These are phyloP conservation scores for Penicillium tannophilum DNA, from an alignment of 495 filamentous ascomycete genomes.

Conservation along the genomic window DNA sequence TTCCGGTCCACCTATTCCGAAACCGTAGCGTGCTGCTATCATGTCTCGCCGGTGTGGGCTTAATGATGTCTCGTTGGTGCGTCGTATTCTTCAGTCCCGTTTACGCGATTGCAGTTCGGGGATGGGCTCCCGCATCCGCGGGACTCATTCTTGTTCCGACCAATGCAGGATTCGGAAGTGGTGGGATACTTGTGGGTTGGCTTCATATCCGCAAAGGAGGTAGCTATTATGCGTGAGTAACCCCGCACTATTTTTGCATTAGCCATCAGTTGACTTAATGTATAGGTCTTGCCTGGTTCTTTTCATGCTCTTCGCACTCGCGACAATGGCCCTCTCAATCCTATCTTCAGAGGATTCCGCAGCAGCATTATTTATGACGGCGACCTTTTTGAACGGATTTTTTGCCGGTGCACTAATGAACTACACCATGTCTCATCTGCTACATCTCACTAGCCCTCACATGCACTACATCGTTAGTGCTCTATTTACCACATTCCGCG, in stretches of 20 bases:
- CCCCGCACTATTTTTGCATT: background rate
- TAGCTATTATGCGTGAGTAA: conserved; percentile 60
- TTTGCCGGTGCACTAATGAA: conserved; percentile 70
- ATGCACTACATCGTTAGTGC: conserved; percentile 72
- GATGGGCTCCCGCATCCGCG: conserved; percentile 63
- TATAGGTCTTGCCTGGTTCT: conserved; percentile 53
- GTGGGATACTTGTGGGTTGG: conserved; percentile 68
- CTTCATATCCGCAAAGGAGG: conserved; percentile 68
- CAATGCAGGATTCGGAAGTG: conserved; percentile 71
- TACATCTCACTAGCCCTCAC: conserved; percentile 62
- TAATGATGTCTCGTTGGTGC: conserved; percentile 76
- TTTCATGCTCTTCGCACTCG: conserved; percentile 55
- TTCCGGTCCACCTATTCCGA: conserved; percentile 64
- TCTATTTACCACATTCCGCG: conserved; percentile 70
- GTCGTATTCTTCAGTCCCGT: conserved; percentile 78
- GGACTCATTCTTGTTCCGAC: conserved; percentile 75
- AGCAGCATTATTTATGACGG: conserved; percentile 48
- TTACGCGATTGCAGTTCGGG: conserved; percentile 70
- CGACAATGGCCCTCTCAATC: conserved; percentile 50
- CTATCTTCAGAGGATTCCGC: conserved; percentile 52
- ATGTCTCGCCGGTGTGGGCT: conserved; percentile 65
- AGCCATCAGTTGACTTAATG: background rate
- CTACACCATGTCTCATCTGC: conserved; percentile 74
- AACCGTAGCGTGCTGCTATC: conserved; percentile 66
- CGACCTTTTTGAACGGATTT: conserved; percentile 68